Evolutionary conservation across 2,329 filamentous ascomycete species (phyloP).

Genomic region (Monosporascus cannonballus): DNA sequence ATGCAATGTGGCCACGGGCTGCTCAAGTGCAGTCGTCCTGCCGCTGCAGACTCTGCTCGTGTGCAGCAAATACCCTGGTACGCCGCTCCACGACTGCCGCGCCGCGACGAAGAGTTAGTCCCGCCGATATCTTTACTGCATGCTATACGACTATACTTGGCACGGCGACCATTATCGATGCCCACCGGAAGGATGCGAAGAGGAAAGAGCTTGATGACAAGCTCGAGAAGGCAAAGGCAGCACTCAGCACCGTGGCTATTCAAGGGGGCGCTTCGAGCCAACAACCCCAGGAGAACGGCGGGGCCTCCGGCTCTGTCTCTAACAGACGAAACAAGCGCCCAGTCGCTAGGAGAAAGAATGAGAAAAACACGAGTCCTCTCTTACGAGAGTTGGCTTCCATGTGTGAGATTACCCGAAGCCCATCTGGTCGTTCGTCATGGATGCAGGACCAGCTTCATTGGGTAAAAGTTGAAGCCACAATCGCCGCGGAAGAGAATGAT

Average conservation of each 20-base stretch:
- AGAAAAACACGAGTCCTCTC: slow-evolving; percentile 2
- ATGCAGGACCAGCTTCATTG: slow-evolving; percentile 19
- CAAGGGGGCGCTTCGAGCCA: slow-evolving; percentile 17
- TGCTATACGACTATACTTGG: slow-evolving; percentile 64
- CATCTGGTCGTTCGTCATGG: slow-evolving; percentile 12
- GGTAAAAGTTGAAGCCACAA: slow-evolving; percentile 18
- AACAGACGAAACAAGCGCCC: not conserved
- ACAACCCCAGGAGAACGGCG: not conserved
- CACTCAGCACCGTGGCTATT: slow-evolving; percentile 34
- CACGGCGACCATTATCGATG: slow-evolving; percentile 58
- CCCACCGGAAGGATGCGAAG: slow-evolving; percentile 49
- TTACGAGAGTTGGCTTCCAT: slow-evolving; percentile 17
- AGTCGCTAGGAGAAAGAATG: not conserved
- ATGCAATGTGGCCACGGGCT: slow-evolving; percentile 61
- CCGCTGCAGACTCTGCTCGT: slow-evolving; percentile 56
- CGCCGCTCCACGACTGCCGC: slow-evolving; percentile 45
- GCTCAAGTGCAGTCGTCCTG: slow-evolving; percentile 54
- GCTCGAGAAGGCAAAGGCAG: slow-evolving; percentile 48
- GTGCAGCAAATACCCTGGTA: slow-evolving; percentile 40
- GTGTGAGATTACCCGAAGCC: slow-evolving; percentile 11
- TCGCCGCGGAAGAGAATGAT: slow-evolving; percentile 18
- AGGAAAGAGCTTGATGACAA: slow-evolving; percentile 55
- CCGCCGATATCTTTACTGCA: slow-evolving; percentile 55
- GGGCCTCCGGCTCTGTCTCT: not conserved
- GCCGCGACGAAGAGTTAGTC: slow-evolving; percentile 41